Base-by-base conservation (phyloP, 169 alveolate species). In the Neospora caninum region DNA sequence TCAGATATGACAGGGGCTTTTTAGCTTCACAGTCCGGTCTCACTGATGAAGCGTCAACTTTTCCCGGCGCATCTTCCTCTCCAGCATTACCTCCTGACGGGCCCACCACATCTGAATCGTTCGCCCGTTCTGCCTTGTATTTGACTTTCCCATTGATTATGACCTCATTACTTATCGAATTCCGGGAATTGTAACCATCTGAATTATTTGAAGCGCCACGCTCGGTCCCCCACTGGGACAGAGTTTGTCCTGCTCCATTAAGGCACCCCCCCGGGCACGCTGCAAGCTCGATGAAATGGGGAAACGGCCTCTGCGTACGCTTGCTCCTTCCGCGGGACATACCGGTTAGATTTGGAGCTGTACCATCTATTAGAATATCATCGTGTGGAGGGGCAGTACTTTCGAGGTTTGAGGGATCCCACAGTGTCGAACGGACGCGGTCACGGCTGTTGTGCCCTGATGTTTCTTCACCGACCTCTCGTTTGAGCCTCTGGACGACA, bases 201-300 rank as follows among this genome's bases (percentile, higher is more conserved):
- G 34, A 64, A 29, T 20, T 64, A 4, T 64, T 64, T 6, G 36
- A 64, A 25, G 78, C 34, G 34, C 36, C 31, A 25, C 34, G 34
- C 78, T 64, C 34, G 78, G 13, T 64, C 29, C 78, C 31, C 31
- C 34, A 25, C 36, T 18, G 78, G 34, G 78, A 88, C 41, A 88
- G 58, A 1, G 38, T 18, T 82, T 98, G 97, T 10, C 99, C 99
- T 25, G 98, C 99, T 80, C 99, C 99, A 94, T 97, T 97, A 0
- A 98, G 93, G 80, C 99, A 98, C 39, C 99, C 99, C 16, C 98
- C 97, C 25, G 99, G 99, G 94, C 99, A 98, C 13, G 99, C 99
- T 98, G 97, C 98, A 27, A 98, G 94, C 96, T 98, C 99, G 34
- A 98, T 96, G 92, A 97, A 97, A 80, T 97, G 98, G 41, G 94